Conservation (phyloP, 1,139 yeast species). For the Magnusiomyces suaveolens region DNA sequence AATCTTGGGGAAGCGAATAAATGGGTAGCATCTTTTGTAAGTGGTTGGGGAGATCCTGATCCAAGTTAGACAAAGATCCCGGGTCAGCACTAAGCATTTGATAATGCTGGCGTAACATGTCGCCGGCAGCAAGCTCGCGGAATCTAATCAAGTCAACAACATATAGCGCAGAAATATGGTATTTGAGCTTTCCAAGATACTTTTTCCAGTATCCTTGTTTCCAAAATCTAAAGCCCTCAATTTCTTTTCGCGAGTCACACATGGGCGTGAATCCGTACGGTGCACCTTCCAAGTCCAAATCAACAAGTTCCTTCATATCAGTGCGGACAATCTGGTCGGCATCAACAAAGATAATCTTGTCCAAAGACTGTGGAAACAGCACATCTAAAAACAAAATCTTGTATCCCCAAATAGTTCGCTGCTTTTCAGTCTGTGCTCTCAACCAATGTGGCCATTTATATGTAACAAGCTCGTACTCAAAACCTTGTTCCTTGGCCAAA, state of each 20-base stretch:
- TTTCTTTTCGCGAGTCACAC: constrained; percentile 73
- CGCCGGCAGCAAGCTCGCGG: constrained; percentile 64
- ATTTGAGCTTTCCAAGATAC: constrained; percentile 47
- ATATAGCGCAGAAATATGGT: constrained; percentile 79
- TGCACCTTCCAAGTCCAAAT: constrained; percentile 60
- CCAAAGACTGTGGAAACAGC: constrained; percentile 67
- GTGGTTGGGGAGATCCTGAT: constrained; percentile 87
- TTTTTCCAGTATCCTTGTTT: constrained; percentile 83
- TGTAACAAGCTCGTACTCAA: constrained; percentile 62
- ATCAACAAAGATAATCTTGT: constrained; percentile 73
- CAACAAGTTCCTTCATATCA: constrained; percentile 59
- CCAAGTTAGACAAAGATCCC: constrained; percentile 67
- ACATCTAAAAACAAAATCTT: constrained; percentile 81
- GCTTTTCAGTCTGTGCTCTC: constrained; percentile 63
- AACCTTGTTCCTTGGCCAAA: constrained; percentile 49
- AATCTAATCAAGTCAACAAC: constrained; percentile 67
- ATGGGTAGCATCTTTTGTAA: constrained; percentile 61
- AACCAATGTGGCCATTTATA: constrained; percentile 94
- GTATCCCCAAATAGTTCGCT: constrained; percentile 79
- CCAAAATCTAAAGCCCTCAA: constrained; percentile 89
- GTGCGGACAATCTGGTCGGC: constrained; percentile 74
- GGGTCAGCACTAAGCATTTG: constrained; percentile 76
- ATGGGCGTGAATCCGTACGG: constrained; percentile 82
- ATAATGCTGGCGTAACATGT: constrained; percentile 72
- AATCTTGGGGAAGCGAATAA: constrained; percentile 64